Percentiles rank a stretch among this genome's conserved stretches.
These are phyloP conservation scores for Ascocoryne sarcoides DNA, from an alignment of 2,329 filamentous ascomycete species.

Conservation along the genomic window DNA sequence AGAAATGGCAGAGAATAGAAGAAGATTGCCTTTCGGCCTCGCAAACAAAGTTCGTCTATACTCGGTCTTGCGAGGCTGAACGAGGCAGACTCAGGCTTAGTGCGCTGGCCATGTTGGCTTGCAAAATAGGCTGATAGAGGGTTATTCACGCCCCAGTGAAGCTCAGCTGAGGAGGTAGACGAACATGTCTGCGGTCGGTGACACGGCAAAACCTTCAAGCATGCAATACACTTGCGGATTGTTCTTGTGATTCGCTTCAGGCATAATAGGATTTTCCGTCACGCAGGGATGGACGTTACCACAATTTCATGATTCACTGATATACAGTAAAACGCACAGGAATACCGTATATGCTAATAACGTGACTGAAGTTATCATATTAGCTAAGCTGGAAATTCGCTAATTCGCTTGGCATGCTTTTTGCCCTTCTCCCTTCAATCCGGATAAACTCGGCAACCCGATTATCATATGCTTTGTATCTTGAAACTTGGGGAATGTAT, in stretches of 20 bases:
- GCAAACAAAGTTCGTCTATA: background rate
- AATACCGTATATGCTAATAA: background rate
- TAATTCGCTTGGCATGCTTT: background rate
- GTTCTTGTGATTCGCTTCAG: background rate
- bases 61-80: background rate
- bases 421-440: background rate
- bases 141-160: background rate
- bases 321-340: background rate
- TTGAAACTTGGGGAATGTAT: background rate
- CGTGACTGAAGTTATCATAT: background rate
- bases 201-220: background rate
- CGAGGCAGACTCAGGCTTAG: background rate
- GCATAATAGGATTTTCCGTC: background rate
- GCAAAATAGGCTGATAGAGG: background rate
- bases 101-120: background rate
- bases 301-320: background rate
- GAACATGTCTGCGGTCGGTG: background rate
- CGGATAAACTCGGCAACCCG: background rate
- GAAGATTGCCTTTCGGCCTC: background rate
- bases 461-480: background rate
- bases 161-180: background rate
- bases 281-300: too few relatives aligned
- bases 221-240: background rate
- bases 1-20: background rate
- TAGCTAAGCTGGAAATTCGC: background rate